Evolutionary conservation across 345 rosid species (phyloP).

Genomic region (Dipteronia sinensis): DNA sequence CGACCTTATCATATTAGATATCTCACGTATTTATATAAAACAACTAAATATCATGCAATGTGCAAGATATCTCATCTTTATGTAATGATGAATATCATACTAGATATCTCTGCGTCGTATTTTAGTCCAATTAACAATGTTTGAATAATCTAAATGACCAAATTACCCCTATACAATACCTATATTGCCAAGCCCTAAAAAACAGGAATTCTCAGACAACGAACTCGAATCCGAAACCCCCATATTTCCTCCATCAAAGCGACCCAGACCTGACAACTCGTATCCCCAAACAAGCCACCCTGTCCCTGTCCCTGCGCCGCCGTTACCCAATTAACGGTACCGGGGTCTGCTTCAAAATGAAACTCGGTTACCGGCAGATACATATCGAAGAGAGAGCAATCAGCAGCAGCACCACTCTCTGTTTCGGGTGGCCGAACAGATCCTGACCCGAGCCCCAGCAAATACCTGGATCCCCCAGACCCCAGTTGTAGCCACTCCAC

Average conservation of each 20-base stretch:
- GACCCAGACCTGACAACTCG: constrained; percentile 25
- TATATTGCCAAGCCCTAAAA: too few relatives aligned
- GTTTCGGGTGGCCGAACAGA: constrained; percentile 19
- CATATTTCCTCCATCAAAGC: constrained; percentile 21
- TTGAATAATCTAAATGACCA: too few relatives aligned
- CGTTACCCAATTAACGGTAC: neutral
- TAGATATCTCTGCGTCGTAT: too few relatives aligned
- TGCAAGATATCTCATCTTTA: too few relatives aligned
- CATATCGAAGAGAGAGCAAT: constrained; percentile 70
- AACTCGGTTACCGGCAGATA: constrained; percentile 61
- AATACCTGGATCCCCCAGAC: constrained; percentile 18
- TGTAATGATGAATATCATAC: too few relatives aligned
- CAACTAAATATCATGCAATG: too few relatives aligned
- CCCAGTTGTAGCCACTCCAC: constrained; percentile 22
- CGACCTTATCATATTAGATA: too few relatives aligned
- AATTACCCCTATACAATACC: too few relatives aligned
- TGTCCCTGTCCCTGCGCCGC: neutral
- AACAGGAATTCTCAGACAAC: too few relatives aligned
- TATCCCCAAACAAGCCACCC: too few relatives aligned
- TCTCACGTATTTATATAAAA: too few relatives aligned
- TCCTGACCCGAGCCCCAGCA: constrained; percentile 8
- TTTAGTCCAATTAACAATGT: too few relatives aligned
- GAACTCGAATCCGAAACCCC: constrained; percentile 21
- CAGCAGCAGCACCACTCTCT: constrained; percentile 31
- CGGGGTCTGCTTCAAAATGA: constrained; percentile 26